A percentile compares a stretch with the other conserved stretches of the same genome.
Evolutionary conservation across 805 yeast genomes (phyloP).

Genomic region (Tetrapisispora pingtungensis): DNA sequence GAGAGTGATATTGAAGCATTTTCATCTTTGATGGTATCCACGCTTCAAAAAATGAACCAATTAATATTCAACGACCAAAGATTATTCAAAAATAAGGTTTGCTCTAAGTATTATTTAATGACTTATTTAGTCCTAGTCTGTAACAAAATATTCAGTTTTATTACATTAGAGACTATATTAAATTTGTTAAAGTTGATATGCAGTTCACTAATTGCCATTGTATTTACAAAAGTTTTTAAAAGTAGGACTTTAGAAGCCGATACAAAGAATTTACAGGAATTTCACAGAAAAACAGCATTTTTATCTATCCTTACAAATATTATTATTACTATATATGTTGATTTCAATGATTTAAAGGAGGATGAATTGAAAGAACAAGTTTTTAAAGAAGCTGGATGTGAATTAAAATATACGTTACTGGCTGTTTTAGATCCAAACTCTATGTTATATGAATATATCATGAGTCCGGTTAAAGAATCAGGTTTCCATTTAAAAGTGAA

Average conservation of each 20-base stretch:
- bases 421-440: constrained; percentile 17
- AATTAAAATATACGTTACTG: neutral
- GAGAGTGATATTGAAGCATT: neutral
- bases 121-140: neutral
- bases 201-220: neutral
- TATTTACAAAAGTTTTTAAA: neutral
- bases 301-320: constrained; percentile 13
- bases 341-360: constrained; percentile 33
- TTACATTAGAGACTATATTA: neutral
- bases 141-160: neutral
- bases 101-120: neutral
- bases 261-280: constrained; percentile 12
- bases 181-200: neutral
- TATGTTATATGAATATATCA: constrained; percentile 13
- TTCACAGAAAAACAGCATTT: constrained; percentile 11
- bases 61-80: constrained; percentile 1
- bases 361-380: constrained; percentile 43
- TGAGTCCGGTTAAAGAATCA: constrained; percentile 18
- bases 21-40: neutral
- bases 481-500: constrained; percentile 21
- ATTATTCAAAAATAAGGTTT: neutral
- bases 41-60: constrained; percentile 11
- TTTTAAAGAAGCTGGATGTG: neutral
- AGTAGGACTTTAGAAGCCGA: constrained; percentile 4
- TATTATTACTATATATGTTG: constrained; percentile 9